These are phyloP conservation scores for Taphrina flavorubra DNA, from an alignment of 1,139 yeast species.

Conservation along the genomic window DNA sequence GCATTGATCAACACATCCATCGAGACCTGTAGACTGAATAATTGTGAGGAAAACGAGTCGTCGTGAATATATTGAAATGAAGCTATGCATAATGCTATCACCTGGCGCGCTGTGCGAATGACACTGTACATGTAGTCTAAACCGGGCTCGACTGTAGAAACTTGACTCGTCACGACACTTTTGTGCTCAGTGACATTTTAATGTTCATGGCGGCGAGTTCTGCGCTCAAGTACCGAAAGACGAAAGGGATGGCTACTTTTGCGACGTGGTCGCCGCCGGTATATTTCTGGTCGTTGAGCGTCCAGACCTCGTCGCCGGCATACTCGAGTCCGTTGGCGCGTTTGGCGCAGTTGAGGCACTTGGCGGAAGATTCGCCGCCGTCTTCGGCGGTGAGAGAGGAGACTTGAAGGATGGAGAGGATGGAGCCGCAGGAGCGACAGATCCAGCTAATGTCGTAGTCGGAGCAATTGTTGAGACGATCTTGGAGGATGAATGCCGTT, in stretches of 20 bases:
- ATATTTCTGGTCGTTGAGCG: conserved; percentile 89
- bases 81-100: conserved; percentile 1
- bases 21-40: too few relatives aligned
- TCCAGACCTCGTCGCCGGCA: conserved; percentile 83
- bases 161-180: neutral
- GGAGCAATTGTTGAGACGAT: conserved; percentile 90
- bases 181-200: conserved; percentile 37
- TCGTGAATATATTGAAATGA: neutral
- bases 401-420: conserved; percentile 88
- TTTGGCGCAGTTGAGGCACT: conserved; percentile 91
- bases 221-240: conserved; percentile 89
- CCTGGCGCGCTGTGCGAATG: too few relatives aligned
- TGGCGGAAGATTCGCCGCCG: conserved; percentile 61
- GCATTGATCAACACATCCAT: neutral
- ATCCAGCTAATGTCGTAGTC: conserved; percentile 91
- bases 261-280: conserved; percentile 92
- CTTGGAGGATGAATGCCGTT: conserved; percentile 94
- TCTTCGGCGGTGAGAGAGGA: conserved; percentile 51
- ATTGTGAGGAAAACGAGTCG: too few relatives aligned
- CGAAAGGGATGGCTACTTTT: conserved; percentile 95
- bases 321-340: conserved; percentile 49
- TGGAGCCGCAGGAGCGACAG: conserved; percentile 92
- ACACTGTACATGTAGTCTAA: neutral
- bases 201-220: conserved; percentile 99
- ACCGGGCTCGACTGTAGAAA: neutral